phyloP scores from a whole-genome alignment of 2,329 filamentous ascomycete species.

The Colletotrichum cordylinicola region DNA sequence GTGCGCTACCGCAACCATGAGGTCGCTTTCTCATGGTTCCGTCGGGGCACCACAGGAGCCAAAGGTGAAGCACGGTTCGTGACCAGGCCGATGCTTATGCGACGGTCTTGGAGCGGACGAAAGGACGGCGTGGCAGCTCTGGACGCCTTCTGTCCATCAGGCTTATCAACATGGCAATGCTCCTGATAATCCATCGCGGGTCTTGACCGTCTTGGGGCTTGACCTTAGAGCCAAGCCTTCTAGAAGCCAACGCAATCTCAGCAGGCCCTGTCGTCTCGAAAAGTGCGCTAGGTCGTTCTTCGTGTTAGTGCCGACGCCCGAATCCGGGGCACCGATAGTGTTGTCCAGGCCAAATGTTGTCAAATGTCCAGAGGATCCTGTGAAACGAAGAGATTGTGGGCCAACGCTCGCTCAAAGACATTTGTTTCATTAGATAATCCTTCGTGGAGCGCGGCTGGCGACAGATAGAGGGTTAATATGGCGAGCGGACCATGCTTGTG shows the following conservation, averaged over 20 bases:
- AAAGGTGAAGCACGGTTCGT: not conserved
- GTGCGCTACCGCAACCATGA: not conserved
- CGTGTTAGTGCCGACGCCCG: not conserved
- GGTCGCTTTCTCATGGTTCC: not conserved
- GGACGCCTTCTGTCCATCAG: not conserved
- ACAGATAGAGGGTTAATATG: not conserved
- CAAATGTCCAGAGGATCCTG: not conserved
- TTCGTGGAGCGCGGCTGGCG: not conserved
- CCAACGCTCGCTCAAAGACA: not conserved
- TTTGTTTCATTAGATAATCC: constrained; percentile 1
- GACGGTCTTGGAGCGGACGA: not conserved
- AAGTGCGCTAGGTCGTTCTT: not conserved
- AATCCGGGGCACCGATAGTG: not conserved
- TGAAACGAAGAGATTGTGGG: not conserved
- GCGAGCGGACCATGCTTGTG: not conserved
- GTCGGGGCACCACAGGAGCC: not conserved
- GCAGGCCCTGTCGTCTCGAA: not conserved
- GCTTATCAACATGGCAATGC: not conserved
- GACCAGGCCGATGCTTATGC: not conserved
- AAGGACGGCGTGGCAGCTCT: not conserved
- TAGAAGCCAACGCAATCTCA: constrained; percentile 4
- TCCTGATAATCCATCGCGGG: not conserved
- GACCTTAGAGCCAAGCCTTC: constrained; percentile 1
- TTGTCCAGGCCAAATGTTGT: not conserved
- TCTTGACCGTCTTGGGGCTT: not conserved